Evolutionary conservation across 78 protist genomes (phyloP).

Genomic region (Dictyostelium citrinum): DNA sequence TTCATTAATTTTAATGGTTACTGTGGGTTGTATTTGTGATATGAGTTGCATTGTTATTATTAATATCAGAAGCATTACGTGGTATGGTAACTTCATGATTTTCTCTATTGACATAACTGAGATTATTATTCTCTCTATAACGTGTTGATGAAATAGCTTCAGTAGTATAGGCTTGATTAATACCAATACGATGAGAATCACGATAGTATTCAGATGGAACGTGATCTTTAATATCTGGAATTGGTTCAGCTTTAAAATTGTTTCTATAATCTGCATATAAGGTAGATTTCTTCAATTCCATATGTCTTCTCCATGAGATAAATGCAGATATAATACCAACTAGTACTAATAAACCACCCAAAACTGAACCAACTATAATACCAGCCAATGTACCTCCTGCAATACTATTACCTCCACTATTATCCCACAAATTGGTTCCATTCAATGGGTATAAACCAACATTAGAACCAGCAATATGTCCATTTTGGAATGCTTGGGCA

Average conservation of each 20-base stretch:
- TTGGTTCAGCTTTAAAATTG: conserved; percentile 15
- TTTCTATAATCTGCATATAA: conserved; percentile 54
- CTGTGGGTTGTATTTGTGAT: neutral
- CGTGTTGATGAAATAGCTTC: neutral
- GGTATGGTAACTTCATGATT: conserved; percentile 22
- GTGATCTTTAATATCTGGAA: conserved; percentile 6
- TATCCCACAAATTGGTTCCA: neutral
- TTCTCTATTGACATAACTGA: neutral
- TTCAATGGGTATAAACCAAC: neutral
- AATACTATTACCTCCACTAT: neutral
- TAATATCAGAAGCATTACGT: neutral
- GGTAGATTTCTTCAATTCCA: conserved; percentile 8
- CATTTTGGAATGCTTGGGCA: neutral
- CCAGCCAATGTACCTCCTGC: conserved; percentile 62
- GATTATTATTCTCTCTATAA: conserved; percentile 20
- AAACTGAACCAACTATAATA: conserved; percentile 66
- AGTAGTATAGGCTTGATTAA: conserved; percentile 17
- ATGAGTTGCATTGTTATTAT: neutral
- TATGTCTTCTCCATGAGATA: conserved; percentile 46
- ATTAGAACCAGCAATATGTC: conserved; percentile 9
- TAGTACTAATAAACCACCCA: conserved; percentile 35
- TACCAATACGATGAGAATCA: conserved; percentile 54
- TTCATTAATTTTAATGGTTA: too few species aligned
- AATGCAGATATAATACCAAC: conserved; percentile 15
- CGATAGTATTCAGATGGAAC: conserved; percentile 65